phyloP scores from a whole-genome alignment of 139 green algal species.

The Zygnema circumcarinatum region DNA sequence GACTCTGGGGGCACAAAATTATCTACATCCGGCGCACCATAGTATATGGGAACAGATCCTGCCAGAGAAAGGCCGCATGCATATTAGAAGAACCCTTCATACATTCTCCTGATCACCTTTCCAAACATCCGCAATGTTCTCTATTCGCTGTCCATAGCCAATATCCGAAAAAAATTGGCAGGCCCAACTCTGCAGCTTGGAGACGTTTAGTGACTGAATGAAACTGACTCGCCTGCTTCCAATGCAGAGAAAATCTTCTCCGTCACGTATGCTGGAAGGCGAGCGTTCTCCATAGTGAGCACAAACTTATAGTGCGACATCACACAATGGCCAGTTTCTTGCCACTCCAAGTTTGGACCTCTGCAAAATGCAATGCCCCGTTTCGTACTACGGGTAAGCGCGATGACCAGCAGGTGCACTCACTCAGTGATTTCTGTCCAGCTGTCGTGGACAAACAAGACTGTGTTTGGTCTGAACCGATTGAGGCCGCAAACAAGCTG shows the following conservation, averaged over 20 bases:
- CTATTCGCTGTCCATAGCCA: too few relatives aligned
- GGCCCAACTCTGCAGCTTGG: too few relatives aligned
- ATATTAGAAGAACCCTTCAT: too few relatives aligned
- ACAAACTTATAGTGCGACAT: constrained; percentile 51
- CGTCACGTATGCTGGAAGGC: constrained; percentile 22
- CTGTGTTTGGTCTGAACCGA: too few relatives aligned
- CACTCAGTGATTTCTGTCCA: too few relatives aligned
- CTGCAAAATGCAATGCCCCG: neutral
- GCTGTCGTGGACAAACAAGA: too few relatives aligned
- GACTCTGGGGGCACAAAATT: constrained; percentile 34
- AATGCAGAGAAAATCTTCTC: constrained; percentile 53
- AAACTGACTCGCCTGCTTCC: constrained; percentile 6
- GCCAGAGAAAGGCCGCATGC: neutral
- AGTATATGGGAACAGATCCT: constrained; percentile 41
- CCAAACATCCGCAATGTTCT: too few relatives aligned
- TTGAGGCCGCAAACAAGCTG: too few relatives aligned
- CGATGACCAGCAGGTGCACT: neutral
- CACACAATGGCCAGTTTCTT: constrained; percentile 35
- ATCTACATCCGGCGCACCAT: constrained; percentile 27
- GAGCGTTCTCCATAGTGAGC: constrained; percentile 27
- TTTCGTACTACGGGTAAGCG: neutral
- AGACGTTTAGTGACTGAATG: too few relatives aligned
- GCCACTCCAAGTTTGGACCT: neutral
- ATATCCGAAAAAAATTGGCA: too few relatives aligned
- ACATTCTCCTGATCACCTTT: too few relatives aligned